Evolutionary conservation across 108 stramenopile species (phyloP), one percentile per base, ranked within the genome.

Genomic region (Fistulifera solaris): DNA sequence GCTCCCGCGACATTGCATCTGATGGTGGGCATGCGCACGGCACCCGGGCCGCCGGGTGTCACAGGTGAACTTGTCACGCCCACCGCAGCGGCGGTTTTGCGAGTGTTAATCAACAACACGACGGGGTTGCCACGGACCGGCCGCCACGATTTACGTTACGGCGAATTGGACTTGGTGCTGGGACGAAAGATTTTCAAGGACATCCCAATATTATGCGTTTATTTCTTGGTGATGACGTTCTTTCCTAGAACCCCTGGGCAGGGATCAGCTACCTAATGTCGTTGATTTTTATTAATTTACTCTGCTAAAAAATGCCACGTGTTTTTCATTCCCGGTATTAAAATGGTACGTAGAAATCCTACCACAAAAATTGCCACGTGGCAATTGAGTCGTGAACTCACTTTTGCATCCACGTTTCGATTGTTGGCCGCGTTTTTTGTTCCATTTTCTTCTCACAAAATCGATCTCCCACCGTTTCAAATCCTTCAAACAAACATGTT

Each of bases 1-100:
- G 93, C 93, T 23, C 86, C 86, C 10, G 95, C 95, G 22, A 89
- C 95, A 1, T 59, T 91, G 64, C 84, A 78, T 38, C 60, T 96
- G 7, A 63, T 96, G 85, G 61, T 80, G 19, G 92, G 75, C 14
- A 81, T 94, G 82, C 83, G 87, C 1, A 82, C 77, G 7, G 85
- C 83, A 56, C 81, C 81, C 0, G 95, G 93, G 15, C 95, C 95
- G 1, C 62, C 41, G 15, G 85, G 77, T 22, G 70, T 81, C 4
- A 82, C 78, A 0, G 89, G 85, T 24, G 93, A 96, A 52, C 65
- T 96, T 38, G 93, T 94, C 6, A 96, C 95, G 7, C 95, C 95
- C 0, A 94, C 95, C 12, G 95, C 84, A 6, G 91, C 87, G 2
- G 91, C 93, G 1, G 58, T 96, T 58, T 60, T 96, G 55, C 67